These are phyloP conservation scores for Lachnellula hyalina DNA, from an alignment of 2,329 filamentous ascomycete genomes.

Conservation along the genomic window DNA sequence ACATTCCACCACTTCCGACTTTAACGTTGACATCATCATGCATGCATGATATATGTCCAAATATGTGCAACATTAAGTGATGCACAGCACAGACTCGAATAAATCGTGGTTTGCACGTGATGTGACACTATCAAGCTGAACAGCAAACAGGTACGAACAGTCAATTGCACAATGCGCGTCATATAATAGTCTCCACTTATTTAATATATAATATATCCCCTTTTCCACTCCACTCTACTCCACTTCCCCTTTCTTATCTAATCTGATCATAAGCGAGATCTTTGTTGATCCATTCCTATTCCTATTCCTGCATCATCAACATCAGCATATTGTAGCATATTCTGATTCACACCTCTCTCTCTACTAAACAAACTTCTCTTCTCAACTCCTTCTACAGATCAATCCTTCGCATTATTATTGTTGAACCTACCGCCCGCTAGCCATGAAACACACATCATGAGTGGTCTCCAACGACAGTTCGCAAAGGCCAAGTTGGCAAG, in stretches of 20 bases:
- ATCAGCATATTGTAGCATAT: not conserved
- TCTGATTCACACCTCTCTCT: too few relatives aligned
- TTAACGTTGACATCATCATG: not conserved
- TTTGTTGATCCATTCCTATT: not conserved
- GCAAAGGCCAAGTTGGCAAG: conserved; percentile 67
- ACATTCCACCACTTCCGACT: not conserved
- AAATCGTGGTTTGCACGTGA: too few relatives aligned
- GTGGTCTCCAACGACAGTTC: conserved; percentile 73
- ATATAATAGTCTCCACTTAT: not conserved
- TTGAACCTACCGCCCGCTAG: too few relatives aligned
- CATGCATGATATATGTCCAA: not conserved
- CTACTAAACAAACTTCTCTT: too few relatives aligned
- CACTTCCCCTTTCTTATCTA: not conserved
- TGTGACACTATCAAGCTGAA: too few relatives aligned
- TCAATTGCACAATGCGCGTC: not conserved
- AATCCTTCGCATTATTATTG: too few relatives aligned
- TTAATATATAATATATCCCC: too few relatives aligned
- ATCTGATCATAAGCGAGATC: not conserved
- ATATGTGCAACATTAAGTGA: too few relatives aligned
- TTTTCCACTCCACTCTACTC: not conserved
- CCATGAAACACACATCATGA: conserved; percentile 50
- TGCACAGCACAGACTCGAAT: too few relatives aligned
- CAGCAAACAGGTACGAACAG: too few relatives aligned
- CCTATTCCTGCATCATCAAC: not conserved
- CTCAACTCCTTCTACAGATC: too few relatives aligned